Evolutionary conservation across 768 basidiomycete species (phyloP).

Genomic region (Obba rivulosa): DNA sequence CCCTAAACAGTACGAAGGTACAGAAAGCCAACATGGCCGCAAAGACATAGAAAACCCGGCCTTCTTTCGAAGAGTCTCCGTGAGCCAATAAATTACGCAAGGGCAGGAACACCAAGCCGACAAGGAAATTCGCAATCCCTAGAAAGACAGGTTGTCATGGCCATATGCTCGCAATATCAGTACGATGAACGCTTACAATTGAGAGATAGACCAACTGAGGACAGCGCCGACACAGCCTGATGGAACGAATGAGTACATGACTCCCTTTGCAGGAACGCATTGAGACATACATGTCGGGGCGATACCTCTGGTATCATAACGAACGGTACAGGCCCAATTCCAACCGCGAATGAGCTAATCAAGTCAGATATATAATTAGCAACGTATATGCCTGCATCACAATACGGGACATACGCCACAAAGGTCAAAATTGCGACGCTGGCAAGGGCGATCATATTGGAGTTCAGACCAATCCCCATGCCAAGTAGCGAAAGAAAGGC

Average conservation of each 20-base stretch:
- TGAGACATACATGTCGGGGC: slow-evolving; percentile 58
- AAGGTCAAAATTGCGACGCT: slow-evolving; percentile 75
- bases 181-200: slow-evolving; percentile 46
- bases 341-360: slow-evolving; percentile 77
- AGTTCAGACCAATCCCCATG: slow-evolving; percentile 69
- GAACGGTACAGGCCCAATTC: slow-evolving; percentile 90
- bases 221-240: slow-evolving; percentile 77
- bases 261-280: not conserved
- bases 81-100: slow-evolving; percentile 69
- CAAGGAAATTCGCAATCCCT: slow-evolving; percentile 85
- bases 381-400: no score
- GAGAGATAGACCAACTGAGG: slow-evolving; percentile 66
- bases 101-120: slow-evolving; percentile 83
- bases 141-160: not conserved
- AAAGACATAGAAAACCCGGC: slow-evolving; percentile 89
- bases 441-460: slow-evolving; percentile 51
- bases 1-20: slow-evolving; percentile 23
- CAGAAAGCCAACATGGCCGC: slow-evolving; percentile 44
- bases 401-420: slow-evolving; percentile 54
- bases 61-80: slow-evolving; percentile 57
- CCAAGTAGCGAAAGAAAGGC: slow-evolving; percentile 59
- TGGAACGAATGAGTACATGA: not conserved
- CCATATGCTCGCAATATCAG: not conserved
- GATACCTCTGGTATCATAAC: slow-evolving; percentile 90
- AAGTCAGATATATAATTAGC: not conserved